Base-by-base conservation (phyloP, 75 land plant species). In the Isoetes taiwanensis region DNA sequence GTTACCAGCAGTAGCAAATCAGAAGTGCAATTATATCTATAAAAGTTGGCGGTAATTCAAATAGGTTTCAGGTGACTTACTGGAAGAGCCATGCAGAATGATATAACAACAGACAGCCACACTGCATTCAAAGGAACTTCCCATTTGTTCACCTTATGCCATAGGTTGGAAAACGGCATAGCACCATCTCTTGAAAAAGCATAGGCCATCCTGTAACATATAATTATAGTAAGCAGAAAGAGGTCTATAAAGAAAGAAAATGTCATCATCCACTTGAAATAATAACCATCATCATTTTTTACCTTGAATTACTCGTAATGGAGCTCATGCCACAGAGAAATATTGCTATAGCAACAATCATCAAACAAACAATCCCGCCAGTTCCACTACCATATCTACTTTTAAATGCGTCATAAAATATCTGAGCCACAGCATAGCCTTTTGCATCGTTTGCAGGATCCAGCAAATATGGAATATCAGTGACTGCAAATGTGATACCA, bases 161-260 rank as follows among this genome's bases (percentile, higher is more conserved):
- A 90, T 11, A 80, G 8, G 0, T 67, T 17, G 11, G 97, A 90
- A 19, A 83, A 74, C 14, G 94, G 97, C 82, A 90, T 73, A 23
- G 94, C 97, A 21, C 88, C 94, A 78, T 90, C 97, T 64, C 97
- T 82, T 14, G 97, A 86, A 59, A 90, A 90, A 40, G 96, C 96
- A 67, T 80, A 90, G n/a, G 79, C 81, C 96, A 83, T 86, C 77
- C 96, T 89, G 65, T 28, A 32, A 34, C 23, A 17, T 14, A 37
- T 14, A n/a, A n/a, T n/a, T n/a, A n/a, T n/a, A n/a, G n/a, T n/a
- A n/a, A n/a, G n/a, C n/a, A n/a, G n/a, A n/a, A n/a, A n/a, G n/a
- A n/a, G n/a, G n/a, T n/a, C n/a, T n/a, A n/a, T n/a, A n/a, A n/a
- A n/a, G n/a, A n/a, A n/a, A n/a, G n/a, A n/a, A n/a, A n/a, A n/a